phyloP scores from a whole-genome alignment of 495 filamentous ascomycete species.

The Xylaria scruposa region DNA sequence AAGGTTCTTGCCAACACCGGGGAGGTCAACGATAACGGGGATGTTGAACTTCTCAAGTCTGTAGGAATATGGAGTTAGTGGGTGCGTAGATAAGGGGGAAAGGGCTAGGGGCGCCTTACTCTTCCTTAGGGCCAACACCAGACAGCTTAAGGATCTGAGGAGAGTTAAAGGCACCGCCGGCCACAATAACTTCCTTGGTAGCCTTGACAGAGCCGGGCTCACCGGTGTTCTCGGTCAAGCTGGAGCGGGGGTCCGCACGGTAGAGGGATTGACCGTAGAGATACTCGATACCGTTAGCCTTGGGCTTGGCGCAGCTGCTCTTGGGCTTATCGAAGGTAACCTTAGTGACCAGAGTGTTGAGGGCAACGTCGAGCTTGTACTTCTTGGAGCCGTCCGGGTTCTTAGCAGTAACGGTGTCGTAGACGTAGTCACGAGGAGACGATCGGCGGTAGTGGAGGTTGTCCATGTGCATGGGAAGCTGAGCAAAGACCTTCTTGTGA shows the following conservation, averaged over 20 bases:
- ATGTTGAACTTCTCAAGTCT: constrained; percentile 47
- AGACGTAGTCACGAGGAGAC: constrained; percentile 60
- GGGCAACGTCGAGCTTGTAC: constrained; percentile 64
- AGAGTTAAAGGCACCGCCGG: constrained; percentile 66
- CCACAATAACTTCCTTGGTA: constrained; percentile 67
- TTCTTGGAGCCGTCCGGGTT: constrained; percentile 60
- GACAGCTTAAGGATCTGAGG: constrained; percentile 69
- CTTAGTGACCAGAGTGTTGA: constrained; percentile 67
- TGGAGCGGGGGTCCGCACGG: constrained; percentile 58
- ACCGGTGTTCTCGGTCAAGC: constrained; percentile 40
- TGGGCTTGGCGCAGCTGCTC: constrained; percentile 41
- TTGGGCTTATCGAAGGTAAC: constrained; percentile 57
- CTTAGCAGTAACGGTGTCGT: constrained; percentile 56
- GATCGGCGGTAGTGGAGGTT: constrained; percentile 50
- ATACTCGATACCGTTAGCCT: constrained; percentile 68
- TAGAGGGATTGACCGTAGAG: constrained; percentile 66
- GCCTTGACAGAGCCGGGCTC: constrained; percentile 53
- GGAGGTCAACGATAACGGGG: constrained; percentile 58
- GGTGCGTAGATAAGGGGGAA: background rate
- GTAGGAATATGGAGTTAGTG: background rate
- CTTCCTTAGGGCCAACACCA: constrained; percentile 61
- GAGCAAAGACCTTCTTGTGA: constrained; percentile 43
- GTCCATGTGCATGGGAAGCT: constrained; percentile 27
- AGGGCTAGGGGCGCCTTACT: constrained; percentile 44
- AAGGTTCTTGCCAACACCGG: constrained; percentile 70